Conservation (phyloP, 139 green algal species). For the Chara braunii region DNA sequence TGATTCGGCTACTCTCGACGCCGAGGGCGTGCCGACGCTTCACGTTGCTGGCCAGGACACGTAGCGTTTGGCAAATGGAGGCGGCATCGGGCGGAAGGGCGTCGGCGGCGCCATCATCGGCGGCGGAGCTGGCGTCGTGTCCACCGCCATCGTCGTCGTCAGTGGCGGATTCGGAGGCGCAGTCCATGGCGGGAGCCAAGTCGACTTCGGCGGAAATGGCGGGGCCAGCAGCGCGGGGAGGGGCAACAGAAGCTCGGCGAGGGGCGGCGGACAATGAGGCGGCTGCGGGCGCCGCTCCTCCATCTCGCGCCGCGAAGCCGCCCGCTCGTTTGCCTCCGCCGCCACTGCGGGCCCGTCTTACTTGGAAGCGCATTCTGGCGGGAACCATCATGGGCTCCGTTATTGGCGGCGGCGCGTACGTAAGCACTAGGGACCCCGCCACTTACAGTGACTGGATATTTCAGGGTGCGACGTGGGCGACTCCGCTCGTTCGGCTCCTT, state of each 20-base stretch:
- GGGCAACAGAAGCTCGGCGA: neutral
- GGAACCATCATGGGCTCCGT: constrained; percentile 1
- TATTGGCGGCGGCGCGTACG: constrained; percentile 16
- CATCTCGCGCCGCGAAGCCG: neutral
- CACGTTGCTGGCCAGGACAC: no score
- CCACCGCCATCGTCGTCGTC: no score
- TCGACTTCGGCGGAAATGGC: neutral
- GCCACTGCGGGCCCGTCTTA: neutral
- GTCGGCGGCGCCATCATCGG: no score
- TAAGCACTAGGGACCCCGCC: constrained; percentile 13
- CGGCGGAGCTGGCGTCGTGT: no score
- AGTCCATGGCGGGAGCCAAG: no score
- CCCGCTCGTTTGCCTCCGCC: neutral
- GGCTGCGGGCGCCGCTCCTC: neutral
- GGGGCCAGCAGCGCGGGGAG: neutral
- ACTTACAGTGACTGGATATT: constrained; percentile 25
- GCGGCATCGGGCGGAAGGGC: no score
- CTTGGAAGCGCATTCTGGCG: constrained; percentile 19
- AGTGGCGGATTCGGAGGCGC: no score
- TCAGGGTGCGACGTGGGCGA: neutral
- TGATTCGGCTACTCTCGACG: no score
- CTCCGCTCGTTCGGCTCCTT: constrained; percentile 29
- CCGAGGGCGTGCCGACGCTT: no score
- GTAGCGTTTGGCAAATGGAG: no score
- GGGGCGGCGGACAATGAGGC: neutral